Conservation (phyloP, 345 rosid species). For the Raphanus sativus region DNA sequence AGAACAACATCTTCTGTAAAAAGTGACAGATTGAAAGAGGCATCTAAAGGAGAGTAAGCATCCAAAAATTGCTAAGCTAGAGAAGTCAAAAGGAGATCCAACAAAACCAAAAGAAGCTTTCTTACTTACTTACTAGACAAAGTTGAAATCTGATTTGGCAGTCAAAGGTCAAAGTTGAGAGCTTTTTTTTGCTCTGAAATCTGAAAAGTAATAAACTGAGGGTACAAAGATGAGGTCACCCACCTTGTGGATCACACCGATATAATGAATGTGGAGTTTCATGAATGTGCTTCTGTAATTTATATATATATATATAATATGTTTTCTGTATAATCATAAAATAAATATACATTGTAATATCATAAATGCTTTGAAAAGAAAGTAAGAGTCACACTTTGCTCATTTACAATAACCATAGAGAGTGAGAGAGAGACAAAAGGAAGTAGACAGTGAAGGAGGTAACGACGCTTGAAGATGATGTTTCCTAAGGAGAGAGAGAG, state of each 20-base stretch:
- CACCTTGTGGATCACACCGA: neutral
- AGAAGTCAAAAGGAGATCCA: no score
- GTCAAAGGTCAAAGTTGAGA: neutral
- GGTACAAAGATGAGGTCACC: neutral
- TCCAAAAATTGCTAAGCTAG: neutral
- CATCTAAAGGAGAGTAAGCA: neutral
- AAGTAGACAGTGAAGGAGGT: neutral
- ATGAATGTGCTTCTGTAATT: neutral
- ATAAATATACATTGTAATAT: neutral
- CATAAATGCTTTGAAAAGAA: neutral
- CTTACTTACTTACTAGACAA: neutral
- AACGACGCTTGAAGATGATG: neutral
- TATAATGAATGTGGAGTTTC: no score
- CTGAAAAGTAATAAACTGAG: neutral
- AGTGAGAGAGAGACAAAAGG: neutral
- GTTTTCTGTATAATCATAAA: neutral
- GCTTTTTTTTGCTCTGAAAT: neutral
- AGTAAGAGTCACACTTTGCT: neutral
- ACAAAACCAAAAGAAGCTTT: no score
- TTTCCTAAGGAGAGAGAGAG: constrained; percentile 16
- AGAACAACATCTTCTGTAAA: neutral
- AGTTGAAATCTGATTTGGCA: neutral
- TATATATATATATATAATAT: neutral
- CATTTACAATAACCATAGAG: neutral
- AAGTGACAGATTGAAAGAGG: neutral